Evolutionary conservation across 169 alveolate species (phyloP).

Genomic region (Plasmodium falciparum): DNA sequence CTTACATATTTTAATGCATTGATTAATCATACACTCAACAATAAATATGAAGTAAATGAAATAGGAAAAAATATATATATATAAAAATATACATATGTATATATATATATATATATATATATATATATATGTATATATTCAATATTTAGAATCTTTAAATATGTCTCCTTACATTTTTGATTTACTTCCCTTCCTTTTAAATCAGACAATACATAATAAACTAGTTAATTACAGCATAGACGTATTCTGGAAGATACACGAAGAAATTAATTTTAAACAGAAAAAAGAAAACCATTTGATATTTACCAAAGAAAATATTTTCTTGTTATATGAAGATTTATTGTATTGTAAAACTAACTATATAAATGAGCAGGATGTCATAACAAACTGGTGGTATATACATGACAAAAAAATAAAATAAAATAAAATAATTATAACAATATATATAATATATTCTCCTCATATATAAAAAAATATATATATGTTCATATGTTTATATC

Average conservation of each 20-base stretch:
- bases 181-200: neutral
- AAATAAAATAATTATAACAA: neutral
- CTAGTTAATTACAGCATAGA: constrained; percentile 56
- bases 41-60: constrained; percentile 26
- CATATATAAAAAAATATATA: neutral
- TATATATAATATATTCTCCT: neutral
- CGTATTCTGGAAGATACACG: constrained; percentile 65
- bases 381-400: constrained; percentile 51
- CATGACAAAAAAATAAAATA: neutral
- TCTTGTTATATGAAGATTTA: constrained; percentile 60
- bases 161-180: neutral
- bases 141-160: neutral
- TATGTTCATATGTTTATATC: neutral
- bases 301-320: constrained; percentile 72
- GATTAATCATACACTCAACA: constrained; percentile 28
- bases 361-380: constrained; percentile 62
- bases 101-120: neutral
- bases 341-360: constrained; percentile 43
- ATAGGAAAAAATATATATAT: neutral
- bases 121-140: neutral
- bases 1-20: constrained; percentile 55
- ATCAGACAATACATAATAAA: constrained; percentile 40
- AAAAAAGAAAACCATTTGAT: constrained; percentile 48
- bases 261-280: constrained; percentile 60
- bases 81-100: neutral